Evolutionary conservation across 345 rosid species (phyloP).

Genomic region (Citrus reticulata): DNA sequence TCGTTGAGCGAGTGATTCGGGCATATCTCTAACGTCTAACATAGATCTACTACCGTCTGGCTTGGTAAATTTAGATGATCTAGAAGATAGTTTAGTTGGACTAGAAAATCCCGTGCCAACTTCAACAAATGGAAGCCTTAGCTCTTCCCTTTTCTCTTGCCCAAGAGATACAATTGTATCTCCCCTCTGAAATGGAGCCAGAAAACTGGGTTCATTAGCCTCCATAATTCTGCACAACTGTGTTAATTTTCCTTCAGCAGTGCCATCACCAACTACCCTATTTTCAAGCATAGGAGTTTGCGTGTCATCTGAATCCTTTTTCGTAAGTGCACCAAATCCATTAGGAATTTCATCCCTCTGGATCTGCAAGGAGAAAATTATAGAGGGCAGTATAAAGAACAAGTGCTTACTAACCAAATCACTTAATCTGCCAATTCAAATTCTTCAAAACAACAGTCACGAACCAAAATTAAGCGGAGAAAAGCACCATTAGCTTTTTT

Average conservation of each 20-base stretch:
- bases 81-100: slow-evolving; percentile 20
- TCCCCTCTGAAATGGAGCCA: slow-evolving; percentile 39
- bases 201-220: slow-evolving; percentile 41
- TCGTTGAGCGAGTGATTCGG: slow-evolving; percentile 52
- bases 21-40: slow-evolving; percentile 47
- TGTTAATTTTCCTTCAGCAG: slow-evolving; percentile 41
- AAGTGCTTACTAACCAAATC: background rate
- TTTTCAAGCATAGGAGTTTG: slow-evolving; percentile 35
- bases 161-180: slow-evolving; percentile 31
- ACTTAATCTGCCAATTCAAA: background rate
- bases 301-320: slow-evolving; percentile 27
- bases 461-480: background rate
- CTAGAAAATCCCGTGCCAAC: slow-evolving; percentile 28
- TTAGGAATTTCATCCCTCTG: slow-evolving; percentile 39
- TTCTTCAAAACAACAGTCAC: background rate
- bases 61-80: slow-evolving; percentile 25
- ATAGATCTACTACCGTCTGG: slow-evolving; percentile 35
- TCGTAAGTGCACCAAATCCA: slow-evolving; percentile 36
- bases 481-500: slow-evolving; percentile 9
- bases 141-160: slow-evolving; percentile 44
- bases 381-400: background rate
- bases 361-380: slow-evolving; percentile 28
- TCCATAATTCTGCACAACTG: slow-evolving; percentile 47
- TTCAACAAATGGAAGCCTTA: slow-evolving; percentile 31
- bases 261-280: slow-evolving; percentile 24